Evolutionary conservation across 2,329 filamentous ascomycete genomes (phyloP).

Genomic region (Gaeumannomyces tritici): DNA sequence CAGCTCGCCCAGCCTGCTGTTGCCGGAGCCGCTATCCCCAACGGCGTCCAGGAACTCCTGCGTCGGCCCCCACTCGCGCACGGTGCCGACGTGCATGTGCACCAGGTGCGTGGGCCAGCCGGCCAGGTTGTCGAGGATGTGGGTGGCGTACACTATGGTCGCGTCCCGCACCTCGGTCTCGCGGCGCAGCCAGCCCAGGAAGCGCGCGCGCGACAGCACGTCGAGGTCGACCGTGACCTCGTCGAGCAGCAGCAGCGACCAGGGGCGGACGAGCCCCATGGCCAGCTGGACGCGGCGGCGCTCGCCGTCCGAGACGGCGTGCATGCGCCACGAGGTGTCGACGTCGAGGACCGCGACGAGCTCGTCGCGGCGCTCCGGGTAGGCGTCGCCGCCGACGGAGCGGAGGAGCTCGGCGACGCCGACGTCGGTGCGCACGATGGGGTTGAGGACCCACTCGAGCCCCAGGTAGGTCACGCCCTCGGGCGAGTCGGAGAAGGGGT

Average conservation of each 20-base stretch:
- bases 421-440: conserved; percentile 91
- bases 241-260: conserved; percentile 83
- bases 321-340: conserved; percentile 88
- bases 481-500: conserved; percentile 83
- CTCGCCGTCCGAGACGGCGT: conserved; percentile 90
- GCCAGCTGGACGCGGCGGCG: conserved; percentile 84
- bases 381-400: conserved; percentile 79
- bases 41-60: conserved; percentile 49
- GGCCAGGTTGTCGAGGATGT: conserved; percentile 91
- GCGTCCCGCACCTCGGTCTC: conserved; percentile 78
- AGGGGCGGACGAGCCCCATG: conserved; percentile 88
- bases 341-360: conserved; percentile 84
- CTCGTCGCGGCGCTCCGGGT: conserved; percentile 74
- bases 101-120: conserved; percentile 93
- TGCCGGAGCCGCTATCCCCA: conserved; percentile 44
- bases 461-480: conserved; percentile 96
- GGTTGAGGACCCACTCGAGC: conserved; percentile 96
- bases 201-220: conserved; percentile 73
- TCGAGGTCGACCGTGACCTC: conserved; percentile 97
- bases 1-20: conserved; percentile 77
- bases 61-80: conserved; percentile 77
- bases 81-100: conserved; percentile 83
- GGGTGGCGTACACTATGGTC: conserved; percentile 94
- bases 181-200: conserved; percentile 73
- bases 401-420: conserved; percentile 77